Conservation (phyloP, 805 yeast genomes). For the Cyberlindnera veronae region DNA sequence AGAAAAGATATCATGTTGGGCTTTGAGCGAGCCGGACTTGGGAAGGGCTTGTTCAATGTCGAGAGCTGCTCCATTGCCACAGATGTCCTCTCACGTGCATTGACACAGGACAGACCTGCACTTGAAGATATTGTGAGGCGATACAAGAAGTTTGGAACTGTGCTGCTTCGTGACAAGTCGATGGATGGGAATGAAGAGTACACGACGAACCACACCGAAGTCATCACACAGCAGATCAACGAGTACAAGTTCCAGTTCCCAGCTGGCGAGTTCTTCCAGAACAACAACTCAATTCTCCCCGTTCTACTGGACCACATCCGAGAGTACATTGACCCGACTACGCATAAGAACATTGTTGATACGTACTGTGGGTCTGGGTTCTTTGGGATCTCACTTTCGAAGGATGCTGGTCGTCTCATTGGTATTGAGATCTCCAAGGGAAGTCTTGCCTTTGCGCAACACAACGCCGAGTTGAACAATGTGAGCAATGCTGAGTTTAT, state of each 20-base stretch:
- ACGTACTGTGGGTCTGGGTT: conserved; percentile 96
- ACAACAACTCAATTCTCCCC: conserved; percentile 89
- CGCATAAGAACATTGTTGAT: conserved; percentile 70
- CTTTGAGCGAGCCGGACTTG: conserved; percentile 60
- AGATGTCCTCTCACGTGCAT: conserved; percentile 65
- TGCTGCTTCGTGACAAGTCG: conserved; percentile 76
- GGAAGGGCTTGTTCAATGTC: conserved; percentile 60
- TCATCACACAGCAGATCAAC: conserved; percentile 68
- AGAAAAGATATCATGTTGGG: conserved; percentile 57
- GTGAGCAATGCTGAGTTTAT: conserved; percentile 74
- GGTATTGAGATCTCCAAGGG: conserved; percentile 95
- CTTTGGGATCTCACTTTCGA: conserved; percentile 78
- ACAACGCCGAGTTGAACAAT: conserved; percentile 70
- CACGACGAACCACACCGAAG: conserved; percentile 70
- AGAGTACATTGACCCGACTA: conserved; percentile 48
- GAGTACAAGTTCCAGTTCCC: conserved; percentile 78
- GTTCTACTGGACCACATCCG: conserved; percentile 74
- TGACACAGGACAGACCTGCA: conserved; percentile 58
- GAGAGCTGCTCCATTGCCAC: conserved; percentile 93
- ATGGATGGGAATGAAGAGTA: conserved; percentile 42
- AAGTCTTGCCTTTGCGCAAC: conserved; percentile 78
- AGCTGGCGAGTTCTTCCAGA: conserved; percentile 97
- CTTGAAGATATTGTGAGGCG: conserved; percentile 40
- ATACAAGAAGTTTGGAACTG: conserved; percentile 81
- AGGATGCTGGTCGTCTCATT: conserved; percentile 67